Percentiles rank a stretch among this genome's conserved stretches.
These are phyloP conservation scores for Gracilaria gracilis DNA, from an alignment of 23 red algal genomes.

Conservation along the genomic window DNA sequence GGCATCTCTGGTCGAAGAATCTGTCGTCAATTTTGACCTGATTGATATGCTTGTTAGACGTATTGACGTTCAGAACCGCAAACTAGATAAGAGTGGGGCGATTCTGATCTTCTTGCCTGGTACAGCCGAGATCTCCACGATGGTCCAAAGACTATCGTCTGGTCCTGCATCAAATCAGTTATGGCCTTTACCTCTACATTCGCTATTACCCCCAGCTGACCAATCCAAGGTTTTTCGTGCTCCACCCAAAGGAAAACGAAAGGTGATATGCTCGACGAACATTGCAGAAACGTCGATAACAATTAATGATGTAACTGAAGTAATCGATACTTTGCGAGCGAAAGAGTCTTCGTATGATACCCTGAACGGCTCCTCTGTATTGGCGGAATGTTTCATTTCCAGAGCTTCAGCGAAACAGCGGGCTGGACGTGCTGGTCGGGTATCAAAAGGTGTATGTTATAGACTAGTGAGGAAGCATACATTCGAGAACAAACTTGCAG, in stretches of 20 bases:
- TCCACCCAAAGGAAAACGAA: constrained; percentile 77
- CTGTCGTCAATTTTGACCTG: constrained; percentile 74
- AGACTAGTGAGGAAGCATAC: constrained; percentile 73
- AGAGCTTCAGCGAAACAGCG: constrained; percentile 89
- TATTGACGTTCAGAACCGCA: constrained; percentile 41
- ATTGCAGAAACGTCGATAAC: constrained; percentile 97
- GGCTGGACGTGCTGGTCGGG: constrained; percentile 92
- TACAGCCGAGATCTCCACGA: constrained; percentile 80
- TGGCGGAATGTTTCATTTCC: constrained; percentile 85
- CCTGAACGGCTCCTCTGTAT: constrained; percentile 65
- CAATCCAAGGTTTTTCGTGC: constrained; percentile 72
- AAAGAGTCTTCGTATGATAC: constrained; percentile 78
- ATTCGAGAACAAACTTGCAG: constrained; percentile 67
- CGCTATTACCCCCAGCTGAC: constrained; percentile 76
- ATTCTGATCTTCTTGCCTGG: constrained; percentile 98
- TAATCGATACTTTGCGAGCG: constrained; percentile 89
- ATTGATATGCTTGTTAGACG: constrained; percentile 69
- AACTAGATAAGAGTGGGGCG: constrained; percentile 56
- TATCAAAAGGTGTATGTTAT: constrained; percentile 81
- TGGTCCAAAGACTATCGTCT: constrained; percentile 49
- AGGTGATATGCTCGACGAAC: constrained; percentile 97
- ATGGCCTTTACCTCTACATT: constrained; percentile 83
- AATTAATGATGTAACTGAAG: constrained; percentile 89
- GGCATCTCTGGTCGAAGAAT: constrained; percentile 59
- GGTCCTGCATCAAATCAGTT: constrained; percentile 32